These are phyloP conservation scores for Diaporthe aspalathi DNA, from an alignment of 2,329 filamentous ascomycete species.

Conservation along the genomic window DNA sequence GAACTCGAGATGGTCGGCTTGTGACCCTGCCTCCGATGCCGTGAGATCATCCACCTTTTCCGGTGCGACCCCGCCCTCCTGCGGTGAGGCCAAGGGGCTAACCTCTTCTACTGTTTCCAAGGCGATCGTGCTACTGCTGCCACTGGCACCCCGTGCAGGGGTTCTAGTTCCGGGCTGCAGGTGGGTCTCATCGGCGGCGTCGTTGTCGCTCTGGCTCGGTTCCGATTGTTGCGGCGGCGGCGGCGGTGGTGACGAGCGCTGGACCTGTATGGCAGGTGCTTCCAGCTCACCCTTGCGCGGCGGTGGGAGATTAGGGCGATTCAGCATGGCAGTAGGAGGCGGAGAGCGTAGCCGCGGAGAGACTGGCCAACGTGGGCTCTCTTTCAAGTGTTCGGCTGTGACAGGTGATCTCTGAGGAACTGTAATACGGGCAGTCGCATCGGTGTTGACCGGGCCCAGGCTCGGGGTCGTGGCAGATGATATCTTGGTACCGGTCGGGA, in stretches of 20 bases:
- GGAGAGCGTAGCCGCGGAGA: conserved; percentile 84
- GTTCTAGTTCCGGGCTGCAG: conserved; percentile 67
- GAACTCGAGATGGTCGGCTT: conserved; percentile 54
- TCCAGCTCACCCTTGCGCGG: conserved; percentile 63
- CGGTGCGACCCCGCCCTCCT: conserved; percentile 51
- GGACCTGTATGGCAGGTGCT: conserved; percentile 63
- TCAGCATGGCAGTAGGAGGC: conserved; percentile 64
- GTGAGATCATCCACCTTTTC: conserved; percentile 66
- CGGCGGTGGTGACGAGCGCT: conserved; percentile 58
- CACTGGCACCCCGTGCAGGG: conserved; percentile 69
- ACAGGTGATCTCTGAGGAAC: conserved; percentile 71
- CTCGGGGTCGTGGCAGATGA: conserved; percentile 76
- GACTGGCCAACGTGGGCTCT: conserved; percentile 78
- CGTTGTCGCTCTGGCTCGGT: conserved; percentile 59
- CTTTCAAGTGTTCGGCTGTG: conserved; percentile 60
- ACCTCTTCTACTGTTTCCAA: conserved; percentile 94
- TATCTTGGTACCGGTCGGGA: conserved; percentile 74
- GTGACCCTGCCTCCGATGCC: conserved; percentile 54
- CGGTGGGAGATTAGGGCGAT: conserved; percentile 58
- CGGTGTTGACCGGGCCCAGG: conserved; percentile 69
- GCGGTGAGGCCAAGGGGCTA: conserved; percentile 80
- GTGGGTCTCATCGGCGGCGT: conserved; percentile 62
- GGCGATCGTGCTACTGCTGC: conserved; percentile 59
- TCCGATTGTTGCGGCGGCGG: conserved; percentile 57
- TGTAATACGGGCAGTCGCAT: conserved; percentile 70